These are phyloP conservation scores for Salix caprea DNA, from an alignment of 345 rosid species.

Conservation along the genomic window DNA sequence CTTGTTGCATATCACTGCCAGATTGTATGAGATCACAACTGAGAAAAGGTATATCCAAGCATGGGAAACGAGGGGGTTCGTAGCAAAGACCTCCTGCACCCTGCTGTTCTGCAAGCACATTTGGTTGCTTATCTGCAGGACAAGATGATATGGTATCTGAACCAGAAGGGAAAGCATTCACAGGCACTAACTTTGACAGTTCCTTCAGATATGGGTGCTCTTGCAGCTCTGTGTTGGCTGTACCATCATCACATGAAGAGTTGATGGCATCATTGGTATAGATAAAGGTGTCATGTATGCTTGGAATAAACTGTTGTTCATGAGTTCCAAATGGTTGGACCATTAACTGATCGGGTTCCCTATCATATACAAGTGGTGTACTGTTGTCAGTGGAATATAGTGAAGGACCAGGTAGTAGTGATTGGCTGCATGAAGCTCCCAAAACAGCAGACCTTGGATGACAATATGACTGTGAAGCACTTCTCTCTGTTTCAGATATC, in stretches of 20 bases:
- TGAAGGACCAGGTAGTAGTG: slow-evolving; percentile 32
- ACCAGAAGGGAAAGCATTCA: slow-evolving; percentile 47
- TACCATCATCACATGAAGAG: slow-evolving; percentile 43
- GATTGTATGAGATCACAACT: slow-evolving; percentile 93
- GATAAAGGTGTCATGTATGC: slow-evolving; percentile 42
- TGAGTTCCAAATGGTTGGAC: slow-evolving; percentile 39
- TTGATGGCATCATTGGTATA: slow-evolving; percentile 36
- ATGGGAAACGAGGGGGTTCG: slow-evolving; percentile 97
- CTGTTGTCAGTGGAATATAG: slow-evolving; percentile 33
- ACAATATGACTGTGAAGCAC: slow-evolving; percentile 35
- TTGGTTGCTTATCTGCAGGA: slow-evolving; percentile 38
- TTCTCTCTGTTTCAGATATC: slow-evolving; percentile 36
- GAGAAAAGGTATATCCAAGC: slow-evolving; percentile 86
- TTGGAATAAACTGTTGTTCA: slow-evolving; percentile 40
- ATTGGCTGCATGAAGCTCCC: slow-evolving; percentile 44
- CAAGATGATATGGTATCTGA: slow-evolving; percentile 34
- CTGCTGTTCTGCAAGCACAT: slow-evolving; percentile 33
- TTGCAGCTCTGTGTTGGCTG: slow-evolving; percentile 33
- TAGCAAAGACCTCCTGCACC: slow-evolving; percentile 76
- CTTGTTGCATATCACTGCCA: slow-evolving; percentile 75
- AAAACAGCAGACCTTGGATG: slow-evolving; percentile 41
- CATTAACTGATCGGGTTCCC: slow-evolving; percentile 40
- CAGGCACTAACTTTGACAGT: slow-evolving; percentile 57
- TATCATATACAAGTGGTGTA: slow-evolving; percentile 23
- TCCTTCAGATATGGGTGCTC: slow-evolving; percentile 50